Conservation (phyloP, 192 early-diverging fungal species). For the Coemansia sp. region DNA sequence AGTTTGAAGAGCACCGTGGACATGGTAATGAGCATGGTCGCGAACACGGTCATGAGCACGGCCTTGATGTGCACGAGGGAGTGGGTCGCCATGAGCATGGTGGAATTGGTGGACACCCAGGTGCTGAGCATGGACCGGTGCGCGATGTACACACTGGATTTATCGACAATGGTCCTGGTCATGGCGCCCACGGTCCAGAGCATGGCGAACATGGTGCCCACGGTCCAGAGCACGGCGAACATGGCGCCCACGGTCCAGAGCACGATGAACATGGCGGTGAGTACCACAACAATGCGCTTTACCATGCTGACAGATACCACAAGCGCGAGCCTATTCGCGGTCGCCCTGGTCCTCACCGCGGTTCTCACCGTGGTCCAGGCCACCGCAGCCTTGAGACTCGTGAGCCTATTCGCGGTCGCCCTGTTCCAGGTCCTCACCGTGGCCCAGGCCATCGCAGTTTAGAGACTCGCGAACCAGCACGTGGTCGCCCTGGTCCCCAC, state of each 20-base stretch:
- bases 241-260: background rate
- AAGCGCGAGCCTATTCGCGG: background rate
- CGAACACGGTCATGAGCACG: no score
- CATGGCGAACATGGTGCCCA: background rate
- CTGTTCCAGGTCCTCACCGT: background rate
- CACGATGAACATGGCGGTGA: background rate
- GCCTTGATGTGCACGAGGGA: no score
- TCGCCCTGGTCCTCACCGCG: background rate
- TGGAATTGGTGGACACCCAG: background rate
- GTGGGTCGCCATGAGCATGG: no score
- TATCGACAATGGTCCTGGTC: background rate
- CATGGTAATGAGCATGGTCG: background rate
- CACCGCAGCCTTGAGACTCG: background rate
- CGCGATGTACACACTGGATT: background rate
- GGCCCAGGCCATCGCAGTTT: background rate
- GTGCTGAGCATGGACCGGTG: background rate
- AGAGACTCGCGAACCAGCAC: background rate
- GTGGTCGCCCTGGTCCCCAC: background rate
- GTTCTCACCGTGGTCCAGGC: background rate
- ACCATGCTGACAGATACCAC: conserved; percentile 2
- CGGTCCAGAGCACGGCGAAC: background rate
- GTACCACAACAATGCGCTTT: background rate
- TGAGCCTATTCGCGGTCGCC: background rate
- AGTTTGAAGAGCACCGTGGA: background rate
- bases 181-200: background rate